phyloP scores from a whole-genome alignment of 352 stramenopile genomes.

The Phytopythium chamaehyphon region DNA sequence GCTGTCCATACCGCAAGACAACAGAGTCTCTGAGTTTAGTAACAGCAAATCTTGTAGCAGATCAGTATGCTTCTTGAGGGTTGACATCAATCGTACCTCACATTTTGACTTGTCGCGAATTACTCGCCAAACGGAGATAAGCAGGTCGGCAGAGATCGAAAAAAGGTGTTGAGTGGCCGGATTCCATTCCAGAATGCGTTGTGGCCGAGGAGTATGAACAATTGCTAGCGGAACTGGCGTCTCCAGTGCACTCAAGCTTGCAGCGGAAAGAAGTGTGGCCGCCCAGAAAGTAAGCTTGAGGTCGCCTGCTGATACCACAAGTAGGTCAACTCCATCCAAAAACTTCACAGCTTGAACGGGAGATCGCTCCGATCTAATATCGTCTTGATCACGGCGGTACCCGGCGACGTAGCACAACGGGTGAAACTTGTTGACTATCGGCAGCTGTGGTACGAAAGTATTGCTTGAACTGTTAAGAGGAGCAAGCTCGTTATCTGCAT shows the following conservation, averaged over 20 bases:
- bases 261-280: conserved; percentile 52
- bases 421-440: conserved; percentile 68
- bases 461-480: background rate
- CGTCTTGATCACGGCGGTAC: conserved; percentile 74
- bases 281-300: conserved; percentile 81
- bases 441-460: conserved; percentile 36
- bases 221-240: conserved; percentile 57
- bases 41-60: conserved; percentile 69
- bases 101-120: conserved; percentile 32
- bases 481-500: background rate
- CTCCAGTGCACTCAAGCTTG: conserved; percentile 56
- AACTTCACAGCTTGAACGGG: conserved; percentile 75
- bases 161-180: conserved; percentile 44
- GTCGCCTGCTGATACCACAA: conserved; percentile 68
- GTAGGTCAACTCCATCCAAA: conserved; percentile 45
- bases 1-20: conserved; percentile 77
- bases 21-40: conserved; percentile 60
- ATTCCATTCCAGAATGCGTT: conserved; percentile 74
- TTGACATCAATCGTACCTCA: conserved; percentile 47
- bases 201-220: conserved; percentile 58
- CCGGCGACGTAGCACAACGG: conserved; percentile 61
- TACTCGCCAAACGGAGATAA: conserved; percentile 67
- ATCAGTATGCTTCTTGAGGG: conserved; percentile 64
- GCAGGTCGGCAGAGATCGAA: conserved; percentile 66
- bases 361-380: conserved; percentile 68